Evolutionary conservation across 768 basidiomycete species (phyloP).

Genomic region (Favolaschia claudopus): DNA sequence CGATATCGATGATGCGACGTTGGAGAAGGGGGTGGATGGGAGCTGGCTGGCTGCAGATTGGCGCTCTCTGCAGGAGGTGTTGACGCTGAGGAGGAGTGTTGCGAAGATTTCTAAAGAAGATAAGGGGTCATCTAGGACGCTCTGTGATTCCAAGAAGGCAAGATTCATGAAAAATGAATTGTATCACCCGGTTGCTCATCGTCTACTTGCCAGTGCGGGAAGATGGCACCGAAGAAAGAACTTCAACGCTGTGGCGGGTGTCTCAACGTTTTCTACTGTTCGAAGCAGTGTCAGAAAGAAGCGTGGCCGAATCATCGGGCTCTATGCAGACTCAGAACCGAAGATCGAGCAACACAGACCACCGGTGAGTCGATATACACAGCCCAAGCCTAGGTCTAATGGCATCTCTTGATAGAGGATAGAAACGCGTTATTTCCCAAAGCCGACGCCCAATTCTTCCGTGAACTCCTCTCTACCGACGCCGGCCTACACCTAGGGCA

Average conservation of each 20-base stretch:
- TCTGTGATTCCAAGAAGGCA: slow-evolving; percentile 2
- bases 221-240: background rate
- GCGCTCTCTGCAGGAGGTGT: too few relatives aligned
- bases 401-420: background rate
- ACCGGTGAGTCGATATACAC: background rate
- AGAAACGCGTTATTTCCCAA: background rate
- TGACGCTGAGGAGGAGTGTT: background rate
- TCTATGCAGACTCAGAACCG: slow-evolving; percentile 16
- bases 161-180: background rate
- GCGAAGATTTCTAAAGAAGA: slow-evolving; percentile 8
- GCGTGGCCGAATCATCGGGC: slow-evolving; percentile 7
- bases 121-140: background rate
- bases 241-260: slow-evolving; percentile 5
- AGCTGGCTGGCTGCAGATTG: too few relatives aligned
- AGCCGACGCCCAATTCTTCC: slow-evolving; percentile 4
- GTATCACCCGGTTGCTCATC: background rate
- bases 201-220: background rate
- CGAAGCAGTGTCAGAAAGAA: slow-evolving; percentile 11
- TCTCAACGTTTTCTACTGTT: slow-evolving; percentile 16
- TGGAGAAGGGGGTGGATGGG: too few relatives aligned
- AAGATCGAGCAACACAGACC: background rate
- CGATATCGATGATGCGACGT: too few relatives aligned
- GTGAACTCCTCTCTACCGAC: slow-evolving; percentile 4
- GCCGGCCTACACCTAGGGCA: slow-evolving; percentile 1
- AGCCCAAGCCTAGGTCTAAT: background rate